Evolutionary conservation across 805 yeast genomes (phyloP), one percentile per base, ranked within the genome.

Genomic region (Ogataea sp.): DNA sequence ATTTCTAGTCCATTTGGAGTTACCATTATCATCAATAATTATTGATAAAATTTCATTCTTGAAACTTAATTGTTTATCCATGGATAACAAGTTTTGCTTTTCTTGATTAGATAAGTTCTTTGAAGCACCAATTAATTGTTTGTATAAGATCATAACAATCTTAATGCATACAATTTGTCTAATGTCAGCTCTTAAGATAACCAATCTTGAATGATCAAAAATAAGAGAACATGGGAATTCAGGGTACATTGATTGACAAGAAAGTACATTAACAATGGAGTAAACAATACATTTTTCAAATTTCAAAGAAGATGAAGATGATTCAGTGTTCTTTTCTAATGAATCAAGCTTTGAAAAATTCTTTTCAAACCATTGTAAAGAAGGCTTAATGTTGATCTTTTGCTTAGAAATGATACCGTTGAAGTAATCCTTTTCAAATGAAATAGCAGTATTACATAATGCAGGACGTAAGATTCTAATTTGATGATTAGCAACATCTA

Each of bases 401-500:
- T 77, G 69, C 43, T 74, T 78, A 40, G 49, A 53, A 18, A 73
- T 62, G 43, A 75, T 64, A 45, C 68, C 75, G 39, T 64, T 65
- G 56, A 82, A 85, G 61, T 87, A 87, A 57, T 85, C 95, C 51
- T 79, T 79, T 62, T 89, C 97, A 53, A 89, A 85, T 43, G 83
- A 89, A 11, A 83, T 82, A 2, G 96, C 93, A 27, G 93, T 84
- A 51, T 86, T 88, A 42, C 87, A 76, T 36, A 90, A 67, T 2
- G 83, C 81, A 2, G 96, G 95, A 52, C 96, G 71, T 39, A 88
- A 65, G 17, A 86, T 77, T 48, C 95, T 71, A 39, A 90, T 85
- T 62, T 89, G 96, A 56, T 89, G 96, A 61, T 89, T 89, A 14
- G 97, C 96, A 40, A 88, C 93, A 54, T 90, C 97, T 45, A 89